These are phyloP conservation scores for Ramaria sp. DNA, from an alignment of 768 basidiomycete species.

Conservation along the genomic window DNA sequence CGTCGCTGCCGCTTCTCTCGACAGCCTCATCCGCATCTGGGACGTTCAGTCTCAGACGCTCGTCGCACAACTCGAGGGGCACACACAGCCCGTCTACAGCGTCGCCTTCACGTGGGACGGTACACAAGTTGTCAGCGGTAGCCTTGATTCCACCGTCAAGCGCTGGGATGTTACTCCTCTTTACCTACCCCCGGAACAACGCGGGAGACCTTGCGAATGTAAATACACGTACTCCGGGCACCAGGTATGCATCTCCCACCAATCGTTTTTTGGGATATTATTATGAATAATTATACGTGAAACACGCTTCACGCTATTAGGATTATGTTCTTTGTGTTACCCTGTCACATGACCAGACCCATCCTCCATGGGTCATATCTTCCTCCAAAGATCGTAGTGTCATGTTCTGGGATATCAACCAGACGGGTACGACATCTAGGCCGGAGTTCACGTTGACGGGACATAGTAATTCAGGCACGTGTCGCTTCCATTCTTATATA, in stretches of 20 bases:
- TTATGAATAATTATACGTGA: not conserved
- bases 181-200: constrained; percentile 13
- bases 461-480: constrained; percentile 37
- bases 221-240: constrained; percentile 39
- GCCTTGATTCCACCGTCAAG: constrained; percentile 78
- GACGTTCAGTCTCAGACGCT: constrained; percentile 64
- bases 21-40: constrained; percentile 68
- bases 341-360: constrained; percentile 73
- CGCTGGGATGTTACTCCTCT: constrained; percentile 62
- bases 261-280: constrained; percentile 81
- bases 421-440: constrained; percentile 35
- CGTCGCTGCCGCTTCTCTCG: constrained; percentile 47
- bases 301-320: constrained; percentile 20
- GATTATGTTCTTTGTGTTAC: constrained; percentile 66
- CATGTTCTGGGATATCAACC: constrained; percentile 75
- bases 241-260: constrained; percentile 48
- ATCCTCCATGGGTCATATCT: constrained; percentile 77
- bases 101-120: constrained; percentile 90
- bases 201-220: constrained; percentile 17
- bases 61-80: constrained; percentile 66
- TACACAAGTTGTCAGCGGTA: constrained; percentile 77
- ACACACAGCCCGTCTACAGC: constrained; percentile 77
- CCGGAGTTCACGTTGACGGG: constrained; percentile 85
- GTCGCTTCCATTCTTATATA: not conserved
- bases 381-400: constrained; percentile 94